Base-by-base conservation (phyloP, 345 rosid species). In the Raphanus sativus region DNA sequence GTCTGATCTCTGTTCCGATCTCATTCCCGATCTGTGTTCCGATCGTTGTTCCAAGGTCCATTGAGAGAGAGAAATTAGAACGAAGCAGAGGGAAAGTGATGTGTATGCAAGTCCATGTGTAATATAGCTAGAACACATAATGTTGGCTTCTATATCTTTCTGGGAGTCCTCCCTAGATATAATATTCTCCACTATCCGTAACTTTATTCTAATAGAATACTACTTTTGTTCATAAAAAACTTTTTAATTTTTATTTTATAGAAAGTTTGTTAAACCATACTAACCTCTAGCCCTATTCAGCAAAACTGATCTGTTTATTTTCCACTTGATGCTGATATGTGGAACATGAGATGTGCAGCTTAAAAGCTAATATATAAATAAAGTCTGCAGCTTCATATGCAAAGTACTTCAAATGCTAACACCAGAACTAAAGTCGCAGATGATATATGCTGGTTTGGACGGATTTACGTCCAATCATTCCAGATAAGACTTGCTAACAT, bases 1-100 rank as follows among this genome's bases (percentile, higher is more conserved):
- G 77, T 62, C 85, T 87, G 64, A 65, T 86, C 89, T 77, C 75
- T 64, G 70, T 69, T 42, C 72, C 71, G n/a, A 65, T 70, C 50
- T 75, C 70, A 16, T 70, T 65, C 29, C 77, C 75, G 2, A 56
- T 56, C 0, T 56, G 62, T 56, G 62, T 21, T 52, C 78, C 76
- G 7, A 71, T 70, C 54, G 69, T 70, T 34, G 74, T 69, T 54
- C 78, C 76, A 34, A 72, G 11, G 33, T 68, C 79, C 68, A 70
- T 25, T 36, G 21, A 2, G 75, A 65, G 70, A 79, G 69, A 80
- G 69, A 67, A 62, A 50, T 50, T 52, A 67, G 62, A 36, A n/a
- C 17, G 40, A 65, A 28, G 9, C 62, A 56, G 15, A 78, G 63
- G 68, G 77, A 60, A 60, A 66, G 13, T n/a, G 81, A 45, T 16